A percentile compares a stretch with the other conserved stretches of the same genome.
Conservation (phyloP, 768 basidiomycete genomes). For the Auriscalpium microsporum region DNA sequence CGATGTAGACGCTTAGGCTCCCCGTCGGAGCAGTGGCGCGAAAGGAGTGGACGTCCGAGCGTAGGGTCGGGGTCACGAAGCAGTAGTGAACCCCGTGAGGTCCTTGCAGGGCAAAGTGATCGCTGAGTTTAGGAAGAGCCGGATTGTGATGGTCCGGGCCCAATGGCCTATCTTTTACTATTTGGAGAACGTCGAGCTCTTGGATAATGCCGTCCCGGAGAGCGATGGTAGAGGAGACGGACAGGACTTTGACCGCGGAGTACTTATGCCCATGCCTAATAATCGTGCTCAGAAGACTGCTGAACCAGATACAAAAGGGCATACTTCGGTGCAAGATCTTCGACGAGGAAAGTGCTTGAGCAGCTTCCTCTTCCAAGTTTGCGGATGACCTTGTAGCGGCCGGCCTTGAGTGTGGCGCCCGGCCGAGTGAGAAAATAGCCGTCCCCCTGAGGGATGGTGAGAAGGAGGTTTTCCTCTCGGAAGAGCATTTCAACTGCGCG, state of each 20-base stretch:
- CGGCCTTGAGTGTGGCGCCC: background rate
- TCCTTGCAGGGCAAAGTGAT: background rate
- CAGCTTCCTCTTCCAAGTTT: background rate
- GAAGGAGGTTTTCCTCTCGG: background rate
- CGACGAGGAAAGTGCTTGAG: background rate
- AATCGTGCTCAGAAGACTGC: background rate
- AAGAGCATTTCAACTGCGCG: too few species aligned
- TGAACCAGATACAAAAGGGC: too few species aligned
- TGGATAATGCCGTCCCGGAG: background rate
- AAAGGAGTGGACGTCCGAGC: background rate
- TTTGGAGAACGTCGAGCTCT: background rate
- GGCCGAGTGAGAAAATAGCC: background rate
- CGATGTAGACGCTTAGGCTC: background rate
- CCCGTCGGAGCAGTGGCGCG: background rate
- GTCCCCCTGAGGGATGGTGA: background rate
- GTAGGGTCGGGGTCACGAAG: background rate
- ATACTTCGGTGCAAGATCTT: background rate
- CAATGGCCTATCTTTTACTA: background rate
- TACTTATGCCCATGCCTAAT: background rate
- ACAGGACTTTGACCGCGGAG: background rate
- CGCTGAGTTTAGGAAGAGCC: background rate
- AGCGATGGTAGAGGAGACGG: background rate
- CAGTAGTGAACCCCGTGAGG: background rate
- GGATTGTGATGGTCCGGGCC: background rate
- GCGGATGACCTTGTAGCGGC: background rate